Conservation (phyloP, 768 basidiomycete genomes). For the Symmetrospora coprosmae region DNA sequence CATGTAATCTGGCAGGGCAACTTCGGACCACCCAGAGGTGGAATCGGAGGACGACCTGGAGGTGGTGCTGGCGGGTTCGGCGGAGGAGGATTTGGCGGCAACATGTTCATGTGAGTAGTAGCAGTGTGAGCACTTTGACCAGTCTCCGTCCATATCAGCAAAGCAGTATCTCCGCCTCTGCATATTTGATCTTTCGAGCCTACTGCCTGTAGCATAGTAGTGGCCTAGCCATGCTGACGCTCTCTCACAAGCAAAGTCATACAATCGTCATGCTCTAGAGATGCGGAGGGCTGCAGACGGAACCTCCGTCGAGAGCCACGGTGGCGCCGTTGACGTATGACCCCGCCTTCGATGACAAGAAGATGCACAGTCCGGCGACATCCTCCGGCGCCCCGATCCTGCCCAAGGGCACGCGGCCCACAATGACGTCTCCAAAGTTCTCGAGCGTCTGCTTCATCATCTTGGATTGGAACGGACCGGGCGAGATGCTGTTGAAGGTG, state of each 20-base stretch:
- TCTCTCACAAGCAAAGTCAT: background rate
- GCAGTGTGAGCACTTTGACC: background rate
- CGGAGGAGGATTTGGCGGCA: background rate
- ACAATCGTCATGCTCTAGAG: background rate
- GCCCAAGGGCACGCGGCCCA: slow-evolving; percentile 42
- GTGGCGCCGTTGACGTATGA: slow-evolving; percentile 47
- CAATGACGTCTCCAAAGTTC: slow-evolving; percentile 41
- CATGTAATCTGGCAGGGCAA: too few species aligned
- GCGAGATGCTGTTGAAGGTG: slow-evolving; percentile 51
- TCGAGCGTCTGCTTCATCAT: slow-evolving; percentile 48
- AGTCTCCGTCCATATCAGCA: background rate
- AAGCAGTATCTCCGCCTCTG: too few species aligned
- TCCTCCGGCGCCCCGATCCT: slow-evolving; percentile 54
- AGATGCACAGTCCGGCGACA: slow-evolving; percentile 51
- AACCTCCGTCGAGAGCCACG: slow-evolving; percentile 24
- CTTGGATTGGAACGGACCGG: slow-evolving; percentile 41
- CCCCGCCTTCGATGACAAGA: slow-evolving; percentile 49
- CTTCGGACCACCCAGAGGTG: too few species aligned
- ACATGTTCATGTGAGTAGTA: background rate
- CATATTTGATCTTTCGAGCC: too few species aligned
- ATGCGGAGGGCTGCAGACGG: slow-evolving; percentile 1
- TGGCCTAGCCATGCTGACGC: background rate
- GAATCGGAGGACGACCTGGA: background rate
- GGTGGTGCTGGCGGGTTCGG: background rate
- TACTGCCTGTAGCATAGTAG: background rate